Evolutionary conservation across 1,284 basidiomycete genomes (phyloP).

Genomic region (Apiotrichum montevideense): DNA sequence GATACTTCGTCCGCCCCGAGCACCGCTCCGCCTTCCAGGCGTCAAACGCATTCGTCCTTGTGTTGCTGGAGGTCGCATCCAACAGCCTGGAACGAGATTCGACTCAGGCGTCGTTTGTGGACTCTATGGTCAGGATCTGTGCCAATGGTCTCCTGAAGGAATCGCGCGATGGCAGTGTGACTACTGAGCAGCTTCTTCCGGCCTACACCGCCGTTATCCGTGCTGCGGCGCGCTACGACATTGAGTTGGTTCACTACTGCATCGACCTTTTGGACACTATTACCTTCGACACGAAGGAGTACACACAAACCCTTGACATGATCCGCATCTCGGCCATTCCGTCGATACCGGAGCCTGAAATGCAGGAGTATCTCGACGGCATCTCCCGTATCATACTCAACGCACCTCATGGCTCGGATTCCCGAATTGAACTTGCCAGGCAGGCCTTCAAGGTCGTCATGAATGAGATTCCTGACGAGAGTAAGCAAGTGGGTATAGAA

Average conservation of each 20-base stretch:
- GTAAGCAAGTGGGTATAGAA: slow-evolving; percentile 25
- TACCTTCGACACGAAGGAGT: slow-evolving; percentile 9
- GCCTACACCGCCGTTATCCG: slow-evolving; percentile 24
- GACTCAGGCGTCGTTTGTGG: slow-evolving; percentile 22
- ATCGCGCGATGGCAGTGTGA: slow-evolving; percentile 17
- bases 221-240: slow-evolving; percentile 15
- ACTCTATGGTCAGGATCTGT: slow-evolving; percentile 22
- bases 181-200: slow-evolving; percentile 24
- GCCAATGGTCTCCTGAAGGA: slow-evolving; percentile 23
- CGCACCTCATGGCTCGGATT: slow-evolving; percentile 11
- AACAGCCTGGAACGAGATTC: slow-evolving; percentile 2
- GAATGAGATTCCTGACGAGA: slow-evolving; percentile 28
- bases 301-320: slow-evolving; percentile 9
- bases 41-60: slow-evolving; percentile 30
- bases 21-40: slow-evolving; percentile 30
- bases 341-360: slow-evolving; percentile 7
- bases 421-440: slow-evolving; percentile 21
- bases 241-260: slow-evolving; percentile 9
- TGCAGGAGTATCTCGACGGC: slow-evolving; percentile 25
- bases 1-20: slow-evolving; percentile 21
- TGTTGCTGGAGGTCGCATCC: slow-evolving; percentile 20
- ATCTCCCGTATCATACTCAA: slow-evolving; percentile 19
- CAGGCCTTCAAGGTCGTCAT: slow-evolving; percentile 29
- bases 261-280: slow-evolving; percentile 4
- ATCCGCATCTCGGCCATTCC: slow-evolving; percentile 20